These are phyloP conservation scores for Coniochaeta sp. DNA, from an alignment of 2,329 filamentous ascomycete species.

Conservation along the genomic window DNA sequence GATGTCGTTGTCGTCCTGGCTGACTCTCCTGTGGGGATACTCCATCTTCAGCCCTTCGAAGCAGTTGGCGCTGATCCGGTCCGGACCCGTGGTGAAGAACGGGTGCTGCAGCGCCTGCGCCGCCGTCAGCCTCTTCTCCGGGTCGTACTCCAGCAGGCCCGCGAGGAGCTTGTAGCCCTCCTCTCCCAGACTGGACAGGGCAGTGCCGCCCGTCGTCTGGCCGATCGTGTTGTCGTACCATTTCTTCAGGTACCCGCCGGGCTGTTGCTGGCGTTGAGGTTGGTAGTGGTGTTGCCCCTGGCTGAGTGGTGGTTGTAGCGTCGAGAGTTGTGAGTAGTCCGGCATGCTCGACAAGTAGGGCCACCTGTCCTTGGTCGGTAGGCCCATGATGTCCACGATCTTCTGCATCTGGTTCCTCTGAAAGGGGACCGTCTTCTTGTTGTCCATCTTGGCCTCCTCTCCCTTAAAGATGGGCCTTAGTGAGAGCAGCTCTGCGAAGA, in stretches of 20 bases:
- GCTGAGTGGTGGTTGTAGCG: constrained; percentile 41
- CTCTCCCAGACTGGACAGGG: constrained; percentile 56
- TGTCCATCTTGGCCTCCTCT: constrained; percentile 98
- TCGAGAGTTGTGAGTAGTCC: constrained; percentile 67
- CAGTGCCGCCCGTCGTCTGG: constrained; percentile 28
- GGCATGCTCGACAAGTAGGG: constrained; percentile 78
- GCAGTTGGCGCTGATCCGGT: constrained; percentile 71
- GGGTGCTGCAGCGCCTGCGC: constrained; percentile 82
- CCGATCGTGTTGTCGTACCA: constrained; percentile 72
- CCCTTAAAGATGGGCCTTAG: constrained; percentile 95
- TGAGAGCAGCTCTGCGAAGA: constrained; percentile 89
- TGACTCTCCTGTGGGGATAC: constrained; percentile 86
- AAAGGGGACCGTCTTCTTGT: constrained; percentile 94
- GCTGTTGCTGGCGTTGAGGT: constrained; percentile 32
- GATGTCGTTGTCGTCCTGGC: constrained; percentile 93
- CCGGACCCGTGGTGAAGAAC: constrained; percentile 69
- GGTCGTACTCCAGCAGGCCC: constrained; percentile 86
- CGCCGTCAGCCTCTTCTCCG: constrained; percentile 78
- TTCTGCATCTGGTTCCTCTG: constrained; percentile 99
- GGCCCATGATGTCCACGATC: constrained; percentile 92
- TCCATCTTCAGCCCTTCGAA: constrained; percentile 85
- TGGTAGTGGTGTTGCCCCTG: constrained; percentile 37
- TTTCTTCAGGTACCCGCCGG: constrained; percentile 57
- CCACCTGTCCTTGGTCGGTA: constrained; percentile 86
- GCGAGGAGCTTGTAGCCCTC: constrained; percentile 80